Evolutionary conservation across 1,284 basidiomycete species (phyloP).

Genomic region (Fomes fomentarius): DNA sequence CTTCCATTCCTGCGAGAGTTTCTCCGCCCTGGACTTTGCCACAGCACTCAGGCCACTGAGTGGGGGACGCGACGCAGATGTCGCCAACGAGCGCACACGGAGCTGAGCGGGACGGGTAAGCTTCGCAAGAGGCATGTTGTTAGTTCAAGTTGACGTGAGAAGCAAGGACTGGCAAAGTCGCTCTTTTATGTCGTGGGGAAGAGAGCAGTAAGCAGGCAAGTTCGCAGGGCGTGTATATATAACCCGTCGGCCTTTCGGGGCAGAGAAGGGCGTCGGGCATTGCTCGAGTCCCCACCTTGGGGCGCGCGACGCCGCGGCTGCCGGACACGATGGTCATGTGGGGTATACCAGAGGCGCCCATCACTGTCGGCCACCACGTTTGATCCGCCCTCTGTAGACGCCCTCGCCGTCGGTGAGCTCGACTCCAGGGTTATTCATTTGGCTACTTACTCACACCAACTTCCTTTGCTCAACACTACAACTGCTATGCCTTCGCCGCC

Average conservation of each 20-base stretch:
- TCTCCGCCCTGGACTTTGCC: conserved; percentile 63
- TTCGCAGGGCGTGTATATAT: conserved; percentile 1
- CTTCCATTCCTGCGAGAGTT: conserved; percentile 76
- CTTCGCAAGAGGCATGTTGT: conserved; percentile 22
- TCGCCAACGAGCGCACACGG: conserved; percentile 22
- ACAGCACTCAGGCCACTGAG: conserved; percentile 48
- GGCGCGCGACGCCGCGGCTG: conserved; percentile 8
- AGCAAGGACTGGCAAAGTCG: background rate
- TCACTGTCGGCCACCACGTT: conserved; percentile 6
- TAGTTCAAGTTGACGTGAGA: background rate
- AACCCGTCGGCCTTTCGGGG: conserved; percentile 7
- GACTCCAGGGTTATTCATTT: background rate
- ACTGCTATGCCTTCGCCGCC: conserved; percentile 84
- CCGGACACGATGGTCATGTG: conserved; percentile 21
- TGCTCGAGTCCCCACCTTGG: no score
- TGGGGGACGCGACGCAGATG: conserved; percentile 16
- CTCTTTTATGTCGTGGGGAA: no score
- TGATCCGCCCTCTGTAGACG: conserved; percentile 15
- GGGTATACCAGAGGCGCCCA: conserved; percentile 15
- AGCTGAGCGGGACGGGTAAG: conserved; percentile 22
- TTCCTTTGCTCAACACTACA: conserved; percentile 11
- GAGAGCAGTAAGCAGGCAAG: background rate
- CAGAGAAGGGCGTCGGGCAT: background rate
- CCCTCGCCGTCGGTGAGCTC: background rate
- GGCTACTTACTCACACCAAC: no score